Conservation (phyloP, 139 green algal genomes). For the Protoeuglena noctilucae region DNA sequence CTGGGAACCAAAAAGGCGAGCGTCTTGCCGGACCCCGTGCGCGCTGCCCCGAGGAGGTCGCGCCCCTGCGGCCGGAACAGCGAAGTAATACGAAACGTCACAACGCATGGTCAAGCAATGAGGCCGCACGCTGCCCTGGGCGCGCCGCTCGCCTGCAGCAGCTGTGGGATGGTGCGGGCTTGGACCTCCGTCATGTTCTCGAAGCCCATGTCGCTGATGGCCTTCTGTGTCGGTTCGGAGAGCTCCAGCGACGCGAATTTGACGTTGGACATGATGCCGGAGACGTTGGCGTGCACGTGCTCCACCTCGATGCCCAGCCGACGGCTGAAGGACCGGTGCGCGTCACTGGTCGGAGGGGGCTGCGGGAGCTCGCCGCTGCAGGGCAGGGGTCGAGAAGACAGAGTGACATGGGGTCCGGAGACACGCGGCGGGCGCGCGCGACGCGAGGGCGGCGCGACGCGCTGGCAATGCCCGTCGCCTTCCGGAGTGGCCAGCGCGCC, state of each 20-base stretch:
- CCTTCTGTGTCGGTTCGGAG: slow-evolving; percentile 18
- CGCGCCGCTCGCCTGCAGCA: slow-evolving; percentile 79
- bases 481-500: too few species aligned
- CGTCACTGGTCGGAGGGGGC: too few species aligned
- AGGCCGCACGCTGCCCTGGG: slow-evolving; percentile 79
- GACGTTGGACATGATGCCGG: slow-evolving; percentile 51
- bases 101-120: too few species aligned
- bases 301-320: not conserved
- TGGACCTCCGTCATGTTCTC: slow-evolving; percentile 87
- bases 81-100: too few species aligned
- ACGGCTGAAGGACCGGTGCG: too few species aligned
- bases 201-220: slow-evolving; percentile 57
- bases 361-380: too few species aligned
- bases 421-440: too few species aligned
- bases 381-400: too few species aligned
- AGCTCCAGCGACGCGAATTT: slow-evolving; percentile 60
- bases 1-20: slow-evolving; percentile 90
- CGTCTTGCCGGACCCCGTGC: slow-evolving; percentile 95
- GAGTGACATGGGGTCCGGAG: too few species aligned
- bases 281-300: slow-evolving; percentile 17
- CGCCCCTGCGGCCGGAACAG: too few species aligned
- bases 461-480: too few species aligned
- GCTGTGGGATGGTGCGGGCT: slow-evolving; percentile 75
- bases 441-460: too few species aligned
- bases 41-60: slow-evolving; percentile 85